Evolutionary conservation across 768 basidiomycete genomes (phyloP).

Genomic region (Wakefieldia striispora): DNA sequence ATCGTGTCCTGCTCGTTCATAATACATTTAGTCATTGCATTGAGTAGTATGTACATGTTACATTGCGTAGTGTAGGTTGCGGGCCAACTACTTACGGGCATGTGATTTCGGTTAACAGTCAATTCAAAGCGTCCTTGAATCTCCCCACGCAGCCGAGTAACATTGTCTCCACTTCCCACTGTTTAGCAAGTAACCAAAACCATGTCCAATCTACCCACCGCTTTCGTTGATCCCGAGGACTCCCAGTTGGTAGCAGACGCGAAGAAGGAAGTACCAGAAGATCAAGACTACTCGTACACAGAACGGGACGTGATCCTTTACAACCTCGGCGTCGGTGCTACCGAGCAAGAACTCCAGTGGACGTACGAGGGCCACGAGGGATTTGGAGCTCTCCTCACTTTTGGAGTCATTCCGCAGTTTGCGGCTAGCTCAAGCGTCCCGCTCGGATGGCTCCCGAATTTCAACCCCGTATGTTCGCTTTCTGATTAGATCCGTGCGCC

Average conservation of each 20-base stretch:
- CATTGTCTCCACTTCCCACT: not conserved
- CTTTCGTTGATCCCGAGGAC: constrained; percentile 78
- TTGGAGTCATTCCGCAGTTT: constrained; percentile 94
- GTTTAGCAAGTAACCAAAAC: not conserved
- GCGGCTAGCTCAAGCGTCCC: constrained; percentile 61
- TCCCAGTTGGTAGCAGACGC: constrained; percentile 77
- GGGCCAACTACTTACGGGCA: not conserved
- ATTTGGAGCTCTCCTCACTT: constrained; percentile 87
- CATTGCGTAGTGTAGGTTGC: too few relatives aligned
- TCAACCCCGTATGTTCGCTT: constrained; percentile 70
- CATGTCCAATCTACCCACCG: constrained; percentile 43
- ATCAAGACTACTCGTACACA: constrained; percentile 68
- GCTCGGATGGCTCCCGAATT: constrained; percentile 91
- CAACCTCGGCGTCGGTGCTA: constrained; percentile 93
- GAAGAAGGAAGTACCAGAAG: constrained; percentile 58
- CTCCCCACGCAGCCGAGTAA: too few relatives aligned
- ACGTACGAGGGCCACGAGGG: constrained; percentile 86
- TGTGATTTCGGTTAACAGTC: not conserved
- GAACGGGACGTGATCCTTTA: constrained; percentile 94
- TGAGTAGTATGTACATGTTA: too few relatives aligned
- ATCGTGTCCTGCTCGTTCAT: too few relatives aligned
- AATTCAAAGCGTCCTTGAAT: not conserved
- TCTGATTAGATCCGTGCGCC: not conserved
- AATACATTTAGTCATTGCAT: too few relatives aligned
- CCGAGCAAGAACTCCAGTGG: constrained; percentile 89